A percentile compares a stretch with the other conserved stretches of the same genome.
Evolutionary conservation across 257 asterid genomes (phyloP).

Genomic region (Nemophila menziesii): DNA sequence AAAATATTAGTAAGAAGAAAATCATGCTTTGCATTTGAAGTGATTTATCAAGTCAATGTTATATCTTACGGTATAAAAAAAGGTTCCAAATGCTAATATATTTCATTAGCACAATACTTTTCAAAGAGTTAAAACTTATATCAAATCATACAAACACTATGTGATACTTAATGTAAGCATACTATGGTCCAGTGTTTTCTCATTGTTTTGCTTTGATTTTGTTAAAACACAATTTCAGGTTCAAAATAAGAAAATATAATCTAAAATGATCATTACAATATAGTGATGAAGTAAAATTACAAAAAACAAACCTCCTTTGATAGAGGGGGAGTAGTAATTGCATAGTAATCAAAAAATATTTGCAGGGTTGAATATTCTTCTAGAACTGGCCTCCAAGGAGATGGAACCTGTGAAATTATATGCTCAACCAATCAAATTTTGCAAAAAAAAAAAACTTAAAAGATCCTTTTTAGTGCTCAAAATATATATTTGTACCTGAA

Average conservation of each 20-base stretch:
- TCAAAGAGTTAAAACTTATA: neutral
- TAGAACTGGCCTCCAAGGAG: constrained; percentile 74
- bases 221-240: constrained; percentile 1
- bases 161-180: neutral
- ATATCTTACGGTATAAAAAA: neutral
- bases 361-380: constrained; percentile 81
- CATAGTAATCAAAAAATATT: constrained; percentile 87
- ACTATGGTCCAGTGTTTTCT: neutral
- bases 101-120: neutral
- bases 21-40: neutral
- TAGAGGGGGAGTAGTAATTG: constrained; percentile 63
- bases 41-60: neutral
- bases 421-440: constrained; percentile 7
- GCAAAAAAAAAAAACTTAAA: neutral
- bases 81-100: neutral
- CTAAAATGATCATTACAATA: neutral
- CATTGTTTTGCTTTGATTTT: neutral
- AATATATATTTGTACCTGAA: constrained; percentile 44
- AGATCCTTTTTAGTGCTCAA: constrained; percentile 1
- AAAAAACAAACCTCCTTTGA: constrained; percentile 79
- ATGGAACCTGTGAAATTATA: constrained; percentile 55
- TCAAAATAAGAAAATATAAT: constrained; percentile 1
- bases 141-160: too few relatives aligned
- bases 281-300: constrained; percentile 7
- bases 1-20: neutral